Base-by-base conservation (phyloP, 345 rosid species). In the Linum trigynum region DNA sequence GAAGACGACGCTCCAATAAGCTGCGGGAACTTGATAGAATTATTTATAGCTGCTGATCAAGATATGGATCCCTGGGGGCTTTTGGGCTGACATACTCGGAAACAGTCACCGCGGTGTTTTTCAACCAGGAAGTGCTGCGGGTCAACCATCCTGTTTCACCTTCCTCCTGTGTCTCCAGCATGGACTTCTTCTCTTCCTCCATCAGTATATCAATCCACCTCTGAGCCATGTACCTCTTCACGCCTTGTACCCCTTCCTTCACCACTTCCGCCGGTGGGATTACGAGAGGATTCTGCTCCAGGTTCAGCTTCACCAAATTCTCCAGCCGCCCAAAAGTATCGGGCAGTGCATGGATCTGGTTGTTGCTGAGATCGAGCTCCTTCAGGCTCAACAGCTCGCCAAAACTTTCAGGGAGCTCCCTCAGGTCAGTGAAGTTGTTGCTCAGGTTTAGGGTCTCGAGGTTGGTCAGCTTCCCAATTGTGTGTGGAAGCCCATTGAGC, bases 361-460 rank as follows among this genome's bases (percentile, higher is more conserved):
- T 91, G 86, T 91, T 88, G 72, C 97, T 87, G 55, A 90, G 81
- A 71, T 90, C 92, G 8, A 90, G 95, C 59, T 90, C 97, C 79
- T 72, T 88, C 55, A 91, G 96, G 76, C 75, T 88, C 36, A 69
- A 77, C 78, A 91, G 78, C 43, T 88, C 89, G 4, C 96, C 97
- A 11, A 91, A 78, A 2, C 91, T 84, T 38, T 82, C 82, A 2
- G 97, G 96, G 32, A 91, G 97, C 57, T 81, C 91, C 42, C 50
- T 81, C 79, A 88, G 74, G 74, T 91, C 92, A 7, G 82, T 82
- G 79, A 91, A 91, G 75, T 91, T 91, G 67, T 82, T 86, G 75
- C 91, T 80, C 48, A 91, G 66, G 69, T 88, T 79, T 53, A 91
- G 89, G 59, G 69, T 74, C 83, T 91, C 91, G 59, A 91, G 91